Evolutionary conservation across 2,329 filamentous ascomycete genomes (phyloP).

Genomic region (Cryphonectria parasitica): DNA sequence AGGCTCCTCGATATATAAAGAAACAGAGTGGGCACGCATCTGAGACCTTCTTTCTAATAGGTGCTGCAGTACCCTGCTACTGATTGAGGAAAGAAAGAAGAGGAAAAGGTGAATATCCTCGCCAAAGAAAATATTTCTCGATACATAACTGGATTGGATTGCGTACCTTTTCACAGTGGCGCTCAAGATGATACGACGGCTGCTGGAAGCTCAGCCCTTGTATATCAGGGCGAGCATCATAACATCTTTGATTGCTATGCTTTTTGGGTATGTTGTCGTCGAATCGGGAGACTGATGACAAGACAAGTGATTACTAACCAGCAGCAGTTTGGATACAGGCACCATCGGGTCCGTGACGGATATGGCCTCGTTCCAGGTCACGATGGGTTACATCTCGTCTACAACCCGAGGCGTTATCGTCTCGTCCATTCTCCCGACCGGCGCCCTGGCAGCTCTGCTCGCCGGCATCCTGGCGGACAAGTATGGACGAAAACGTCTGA

Average conservation of each 20-base stretch:
- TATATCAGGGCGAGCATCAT: constrained; percentile 32
- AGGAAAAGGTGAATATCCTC: neutral
- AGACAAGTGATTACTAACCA: neutral
- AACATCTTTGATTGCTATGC: constrained; percentile 31
- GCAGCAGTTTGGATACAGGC: constrained; percentile 46
- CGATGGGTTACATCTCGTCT: constrained; percentile 57
- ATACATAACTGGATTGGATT: neutral
- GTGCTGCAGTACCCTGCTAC: neutral
- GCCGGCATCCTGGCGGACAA: constrained; percentile 58
- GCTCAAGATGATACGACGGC: constrained; percentile 9
- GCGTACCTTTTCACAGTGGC: neutral
- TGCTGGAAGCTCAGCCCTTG: constrained; percentile 23
- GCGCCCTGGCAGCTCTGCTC: constrained; percentile 61
- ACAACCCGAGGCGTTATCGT: constrained; percentile 63
- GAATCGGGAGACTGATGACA: neutral
- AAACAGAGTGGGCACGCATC: neutral
- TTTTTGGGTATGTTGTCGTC: constrained; percentile 29
- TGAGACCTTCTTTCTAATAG: neutral
- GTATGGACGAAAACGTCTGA: constrained; percentile 57
- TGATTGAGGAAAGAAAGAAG: too few relatives aligned
- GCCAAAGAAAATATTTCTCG: neutral
- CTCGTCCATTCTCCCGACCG: constrained; percentile 62
- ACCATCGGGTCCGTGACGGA: constrained; percentile 63
- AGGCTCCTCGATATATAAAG: constrained; percentile 1
- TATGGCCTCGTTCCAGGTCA: constrained; percentile 55